phyloP scores from a whole-genome alignment of 768 basidiomycete genomes.

The Trametes sanguinea region DNA sequence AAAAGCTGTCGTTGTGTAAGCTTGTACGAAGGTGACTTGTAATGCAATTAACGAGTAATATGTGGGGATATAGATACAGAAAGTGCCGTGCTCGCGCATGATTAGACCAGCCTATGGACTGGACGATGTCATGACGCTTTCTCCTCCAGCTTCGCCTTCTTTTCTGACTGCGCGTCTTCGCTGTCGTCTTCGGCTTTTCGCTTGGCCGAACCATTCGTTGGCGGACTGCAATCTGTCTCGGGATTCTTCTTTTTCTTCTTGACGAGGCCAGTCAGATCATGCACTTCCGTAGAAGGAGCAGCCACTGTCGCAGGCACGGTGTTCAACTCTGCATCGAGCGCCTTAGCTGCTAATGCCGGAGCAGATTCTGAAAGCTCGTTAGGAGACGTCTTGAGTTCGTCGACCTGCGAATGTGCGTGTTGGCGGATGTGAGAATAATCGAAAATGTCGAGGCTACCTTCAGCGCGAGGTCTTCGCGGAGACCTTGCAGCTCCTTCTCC shows the following conservation, averaged over 20 bases:
- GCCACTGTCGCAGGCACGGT: slow-evolving; percentile 38
- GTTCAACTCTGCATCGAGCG: slow-evolving; percentile 72
- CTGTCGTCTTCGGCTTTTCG: slow-evolving; percentile 71
- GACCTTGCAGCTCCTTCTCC: slow-evolving; percentile 72
- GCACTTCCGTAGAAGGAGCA: slow-evolving; percentile 49
- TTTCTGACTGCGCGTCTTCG: slow-evolving; percentile 45
- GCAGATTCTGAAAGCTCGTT: slow-evolving; percentile 60
- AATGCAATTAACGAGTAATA: slow-evolving; percentile 9
- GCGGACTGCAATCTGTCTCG: slow-evolving; percentile 34
- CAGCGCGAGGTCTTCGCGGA: slow-evolving; percentile 79
- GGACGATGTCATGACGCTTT: slow-evolving; percentile 25
- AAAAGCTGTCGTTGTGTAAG: background rate
- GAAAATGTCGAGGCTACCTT: slow-evolving; percentile 51
- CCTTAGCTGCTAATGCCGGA: slow-evolving; percentile 69
- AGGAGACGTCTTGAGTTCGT: slow-evolving; percentile 85
- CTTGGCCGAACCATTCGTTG: slow-evolving; percentile 43
- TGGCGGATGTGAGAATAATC: background rate
- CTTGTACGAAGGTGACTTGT: background rate
- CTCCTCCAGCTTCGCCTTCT: slow-evolving; percentile 65
- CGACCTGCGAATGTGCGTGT: slow-evolving; percentile 56
- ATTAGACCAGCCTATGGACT: background rate
- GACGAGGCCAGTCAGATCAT: slow-evolving; percentile 83
- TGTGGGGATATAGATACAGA: slow-evolving; percentile 19
- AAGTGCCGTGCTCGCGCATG: background rate
- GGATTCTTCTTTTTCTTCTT: slow-evolving; percentile 75